These are phyloP conservation scores for Crassisporium funariophilum DNA, from an alignment of 768 basidiomycete genomes.

Conservation along the genomic window DNA sequence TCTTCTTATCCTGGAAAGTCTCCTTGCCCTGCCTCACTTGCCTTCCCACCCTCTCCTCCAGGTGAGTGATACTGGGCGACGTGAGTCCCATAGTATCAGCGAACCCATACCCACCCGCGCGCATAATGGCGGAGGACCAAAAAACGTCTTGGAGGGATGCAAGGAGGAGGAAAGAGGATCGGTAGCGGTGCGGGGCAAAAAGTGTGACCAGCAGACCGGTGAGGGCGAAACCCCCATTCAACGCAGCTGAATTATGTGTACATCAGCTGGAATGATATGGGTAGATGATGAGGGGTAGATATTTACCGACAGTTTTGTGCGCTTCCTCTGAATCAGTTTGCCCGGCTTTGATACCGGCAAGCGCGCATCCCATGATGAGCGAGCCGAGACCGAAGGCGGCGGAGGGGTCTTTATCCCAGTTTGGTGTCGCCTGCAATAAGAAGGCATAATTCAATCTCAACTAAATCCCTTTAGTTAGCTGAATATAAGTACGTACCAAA, in stretches of 20 bases:
- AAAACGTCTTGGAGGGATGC: conserved; percentile 20
- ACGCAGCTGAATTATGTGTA: conserved; percentile 14
- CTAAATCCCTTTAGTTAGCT: no score
- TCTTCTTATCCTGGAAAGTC: no score
- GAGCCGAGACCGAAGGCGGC: conserved; percentile 17
- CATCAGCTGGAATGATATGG: neutral
- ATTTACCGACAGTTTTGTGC: conserved; percentile 26
- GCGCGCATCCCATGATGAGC: conserved; percentile 23
- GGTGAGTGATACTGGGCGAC: neutral
- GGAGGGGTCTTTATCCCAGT: conserved; percentile 14
- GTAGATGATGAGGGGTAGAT: neutral
- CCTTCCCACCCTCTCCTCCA: conserved; percentile 5
- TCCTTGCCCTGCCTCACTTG: no score
- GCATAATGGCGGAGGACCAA: conserved; percentile 23
- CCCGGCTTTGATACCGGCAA: conserved; percentile 25
- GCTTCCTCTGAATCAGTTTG: conserved; percentile 22
- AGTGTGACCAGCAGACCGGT: conserved; percentile 18
- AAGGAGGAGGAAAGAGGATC: conserved; percentile 24
- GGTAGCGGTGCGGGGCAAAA: conserved; percentile 21
- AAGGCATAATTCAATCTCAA: no score
- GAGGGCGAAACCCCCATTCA: conserved; percentile 23
- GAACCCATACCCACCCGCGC: conserved; percentile 17
- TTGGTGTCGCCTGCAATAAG: conserved; percentile 11
- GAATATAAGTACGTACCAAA: conserved; percentile 15
- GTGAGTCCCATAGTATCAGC: conserved; percentile 20